Conservation (phyloP, 495 filamentous ascomycete genomes). For the Daldinia loculata region DNA sequence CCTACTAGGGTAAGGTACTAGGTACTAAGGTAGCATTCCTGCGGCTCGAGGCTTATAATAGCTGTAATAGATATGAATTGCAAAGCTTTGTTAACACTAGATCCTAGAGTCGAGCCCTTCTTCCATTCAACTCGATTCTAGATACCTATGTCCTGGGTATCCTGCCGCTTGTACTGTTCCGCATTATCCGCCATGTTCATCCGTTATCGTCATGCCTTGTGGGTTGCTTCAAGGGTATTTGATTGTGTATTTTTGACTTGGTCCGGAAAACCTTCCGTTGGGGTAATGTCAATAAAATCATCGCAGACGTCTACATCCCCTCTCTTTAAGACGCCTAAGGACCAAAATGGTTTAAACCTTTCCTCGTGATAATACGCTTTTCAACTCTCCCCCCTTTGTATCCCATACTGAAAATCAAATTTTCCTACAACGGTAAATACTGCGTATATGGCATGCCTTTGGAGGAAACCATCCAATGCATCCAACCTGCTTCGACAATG, state of each 20-base stretch:
- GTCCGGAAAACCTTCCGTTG: constrained; percentile 7
- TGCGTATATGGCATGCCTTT: constrained; percentile 8
- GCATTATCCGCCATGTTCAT: constrained; percentile 10
- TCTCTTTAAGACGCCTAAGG: constrained; percentile 3
- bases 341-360: constrained; percentile 13
- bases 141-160: constrained; percentile 38
- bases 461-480: constrained; percentile 15
- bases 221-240: constrained; percentile 22
- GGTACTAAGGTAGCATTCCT: constrained; percentile 25
- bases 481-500: not conserved
- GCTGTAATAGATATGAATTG: constrained; percentile 1
- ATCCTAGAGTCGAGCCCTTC: not conserved
- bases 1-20: not conserved
- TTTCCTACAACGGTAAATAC: constrained; percentile 23
- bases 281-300: constrained; percentile 28
- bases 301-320: constrained; percentile 8
- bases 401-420: constrained; percentile 11
- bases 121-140: constrained; percentile 22
- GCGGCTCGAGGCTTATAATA: constrained; percentile 27
- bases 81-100: constrained; percentile 2
- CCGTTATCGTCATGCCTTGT: constrained; percentile 4
- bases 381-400: not conserved
- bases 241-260: constrained; percentile 17
- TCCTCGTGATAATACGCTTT: constrained; percentile 4
- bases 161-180: constrained; percentile 12